Base-by-base conservation (phyloP, 345 rosid genomes). In the Barbarea vulgaris region DNA sequence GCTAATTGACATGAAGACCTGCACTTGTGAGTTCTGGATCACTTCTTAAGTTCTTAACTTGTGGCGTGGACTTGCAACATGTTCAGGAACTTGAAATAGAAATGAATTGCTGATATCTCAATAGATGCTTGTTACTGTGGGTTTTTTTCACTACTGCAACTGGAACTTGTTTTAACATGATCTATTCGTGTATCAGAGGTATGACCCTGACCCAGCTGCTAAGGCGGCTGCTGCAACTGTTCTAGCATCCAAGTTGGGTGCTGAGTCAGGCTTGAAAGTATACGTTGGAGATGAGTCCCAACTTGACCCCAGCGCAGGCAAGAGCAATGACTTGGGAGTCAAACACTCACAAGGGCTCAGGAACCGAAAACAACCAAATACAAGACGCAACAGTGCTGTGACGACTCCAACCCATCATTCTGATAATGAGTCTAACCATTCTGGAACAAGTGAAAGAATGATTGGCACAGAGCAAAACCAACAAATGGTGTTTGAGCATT, bases 181-280 rank as follows among this genome's bases (percentile, higher is more conserved):
- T 14, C 31, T 71, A 34, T 71, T 64, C 50, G 11, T 65, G 69
- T 66, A 73, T 76, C 87, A 94, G 98, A 89, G 89, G 75, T 94
- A 88, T 72, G 97, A 91, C 77, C 87, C 96, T 51, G 98, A 94
- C 79, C 98, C 98, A 54, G 96, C 98, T 44, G 96, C 96, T 27
- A 91, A 92, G 84, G 97, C 97, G 44, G 98, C 98, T 46, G 98
- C 98, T 70, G 98, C 98, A 59, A 82, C 90, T 77, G 87, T 94
- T 69, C 84, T 94, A 63, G 98, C 98, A 77, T 94, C 98, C 2
- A 94, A 91, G 77, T 74, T 94, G 81, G 98, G 98, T 54, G 86
- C 94, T 31, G 98, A 94, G 66, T 89, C 97, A 37, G 97, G 97
- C 62, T 82, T 94, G 85, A 94, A 85, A 76, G 81, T 91, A 67